Evolutionary conservation across 129 eudicot species (phyloP).

Genomic region (Saposhnikovia divaricata): DNA sequence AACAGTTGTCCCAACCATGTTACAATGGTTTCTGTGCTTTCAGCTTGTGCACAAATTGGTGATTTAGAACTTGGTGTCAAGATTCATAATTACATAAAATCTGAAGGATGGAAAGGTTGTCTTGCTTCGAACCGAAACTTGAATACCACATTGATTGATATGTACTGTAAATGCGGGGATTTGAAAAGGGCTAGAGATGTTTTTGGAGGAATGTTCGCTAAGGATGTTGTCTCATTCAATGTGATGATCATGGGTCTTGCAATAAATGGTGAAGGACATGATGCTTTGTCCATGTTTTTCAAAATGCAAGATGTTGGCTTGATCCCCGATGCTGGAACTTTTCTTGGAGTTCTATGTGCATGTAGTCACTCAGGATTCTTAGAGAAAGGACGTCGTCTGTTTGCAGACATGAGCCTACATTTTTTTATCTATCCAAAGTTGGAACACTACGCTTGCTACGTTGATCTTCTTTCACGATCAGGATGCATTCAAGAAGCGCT

Average conservation of each 20-base stretch:
- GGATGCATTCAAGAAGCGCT: conserved; percentile 66
- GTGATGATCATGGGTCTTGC: conserved; percentile 79
- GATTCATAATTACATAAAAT: conserved; percentile 46
- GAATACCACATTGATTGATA: conserved; percentile 60
- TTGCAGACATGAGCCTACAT: conserved; percentile 31
- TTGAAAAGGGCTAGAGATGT: conserved; percentile 39
- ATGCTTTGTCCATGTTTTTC: conserved; percentile 41
- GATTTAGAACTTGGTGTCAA: conserved; percentile 51
- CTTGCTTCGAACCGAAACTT: conserved; percentile 33
- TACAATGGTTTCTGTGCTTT: conserved; percentile 51
- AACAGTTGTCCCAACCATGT: conserved; percentile 43
- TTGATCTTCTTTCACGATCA: conserved; percentile 67
- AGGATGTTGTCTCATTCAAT: conserved; percentile 58
- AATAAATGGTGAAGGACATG: conserved; percentile 55
- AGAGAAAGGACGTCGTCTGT: conserved; percentile 53
- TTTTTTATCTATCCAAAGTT: conserved; percentile 32
- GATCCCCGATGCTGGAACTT: conserved; percentile 47
- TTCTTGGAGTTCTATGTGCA: conserved; percentile 55
- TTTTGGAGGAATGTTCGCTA: conserved; percentile 32
- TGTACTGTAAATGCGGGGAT: conserved; percentile 68
- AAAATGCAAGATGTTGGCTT: conserved; percentile 42
- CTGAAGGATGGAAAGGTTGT: conserved; percentile 27
- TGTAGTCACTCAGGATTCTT: conserved; percentile 67
- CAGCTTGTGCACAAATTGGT: conserved; percentile 69
- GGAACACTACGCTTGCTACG: conserved; percentile 75